Evolutionary conservation across 805 yeast species (phyloP).

Genomic region (Saturnispora sekii): DNA sequence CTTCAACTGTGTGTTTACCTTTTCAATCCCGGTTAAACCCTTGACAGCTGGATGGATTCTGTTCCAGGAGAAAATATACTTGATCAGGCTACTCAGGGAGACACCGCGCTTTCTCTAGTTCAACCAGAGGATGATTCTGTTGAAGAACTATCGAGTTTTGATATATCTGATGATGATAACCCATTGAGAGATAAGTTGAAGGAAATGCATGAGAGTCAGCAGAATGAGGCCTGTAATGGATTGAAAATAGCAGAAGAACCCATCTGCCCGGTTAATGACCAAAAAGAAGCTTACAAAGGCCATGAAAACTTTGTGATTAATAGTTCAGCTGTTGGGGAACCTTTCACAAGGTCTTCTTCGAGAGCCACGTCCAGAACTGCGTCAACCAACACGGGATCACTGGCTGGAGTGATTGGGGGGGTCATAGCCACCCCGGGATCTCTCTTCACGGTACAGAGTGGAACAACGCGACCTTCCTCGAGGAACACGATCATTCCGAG

Average conservation of each 20-base stretch:
- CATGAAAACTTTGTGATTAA: neutral
- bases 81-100: too few relatives aligned
- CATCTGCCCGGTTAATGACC: too few relatives aligned
- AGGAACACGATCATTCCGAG: conserved; percentile 8
- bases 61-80: too few relatives aligned
- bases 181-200: neutral
- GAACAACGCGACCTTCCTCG: conserved; percentile 10
- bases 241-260: too few relatives aligned
- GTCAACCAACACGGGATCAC: neutral
- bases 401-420: neutral
- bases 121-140: neutral
- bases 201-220: neutral
- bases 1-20: too few relatives aligned
- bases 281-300: too few relatives aligned
- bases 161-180: conserved; percentile 9
- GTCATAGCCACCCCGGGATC: conserved; percentile 7
- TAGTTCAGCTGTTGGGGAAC: neutral
- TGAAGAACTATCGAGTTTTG: conserved; percentile 15
- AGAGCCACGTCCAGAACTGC: conserved; percentile 1
- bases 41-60: too few relatives aligned
- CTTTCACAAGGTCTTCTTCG: neutral
- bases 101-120: neutral
- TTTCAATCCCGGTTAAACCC: too few relatives aligned
- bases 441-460: neutral
- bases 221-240: neutral